These are phyloP conservation scores for Linum usitatissimum DNA, from an alignment of 345 rosid genomes.

Conservation along the genomic window DNA sequence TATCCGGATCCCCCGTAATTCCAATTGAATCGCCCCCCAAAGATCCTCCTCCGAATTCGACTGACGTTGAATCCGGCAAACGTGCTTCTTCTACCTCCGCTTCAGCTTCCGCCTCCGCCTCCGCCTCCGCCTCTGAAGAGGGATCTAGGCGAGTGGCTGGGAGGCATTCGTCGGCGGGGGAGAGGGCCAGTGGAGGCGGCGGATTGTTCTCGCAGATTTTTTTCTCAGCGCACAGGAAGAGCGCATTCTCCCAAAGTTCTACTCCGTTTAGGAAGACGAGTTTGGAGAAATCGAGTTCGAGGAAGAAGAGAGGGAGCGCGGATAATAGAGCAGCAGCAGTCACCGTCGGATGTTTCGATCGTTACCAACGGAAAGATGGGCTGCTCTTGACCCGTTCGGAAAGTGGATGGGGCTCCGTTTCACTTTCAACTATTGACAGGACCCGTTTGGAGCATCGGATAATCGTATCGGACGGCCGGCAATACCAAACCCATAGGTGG, in stretches of 20 bases:
- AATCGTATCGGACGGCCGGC: slow-evolving; percentile 37
- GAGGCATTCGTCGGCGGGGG: slow-evolving; percentile 68
- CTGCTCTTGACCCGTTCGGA: slow-evolving; percentile 23
- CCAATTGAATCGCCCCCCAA: background rate
- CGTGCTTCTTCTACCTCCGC: too few species aligned
- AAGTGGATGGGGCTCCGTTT: background rate
- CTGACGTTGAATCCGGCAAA: background rate
- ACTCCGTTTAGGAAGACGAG: slow-evolving; percentile 36
- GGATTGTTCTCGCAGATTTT: background rate
- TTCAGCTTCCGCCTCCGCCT: background rate
- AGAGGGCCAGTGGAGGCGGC: slow-evolving; percentile 13
- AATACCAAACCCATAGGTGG: slow-evolving; percentile 38
- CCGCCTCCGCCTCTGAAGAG: slow-evolving; percentile 5
- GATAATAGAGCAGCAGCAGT: background rate
- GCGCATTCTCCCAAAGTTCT: slow-evolving; percentile 7
- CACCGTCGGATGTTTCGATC: slow-evolving; percentile 40
- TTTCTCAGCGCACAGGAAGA: background rate
- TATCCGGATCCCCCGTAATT: background rate
- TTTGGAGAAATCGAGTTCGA: slow-evolving; percentile 31
- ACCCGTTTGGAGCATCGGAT: slow-evolving; percentile 61
- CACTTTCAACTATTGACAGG: background rate
- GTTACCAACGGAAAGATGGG: slow-evolving; percentile 49
- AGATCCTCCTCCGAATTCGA: background rate
- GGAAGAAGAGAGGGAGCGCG: slow-evolving; percentile 13
- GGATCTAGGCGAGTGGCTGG: slow-evolving; percentile 43